Evolutionary conservation across 805 yeast species (phyloP).

Genomic region (Torulaspora microellipsoides): DNA sequence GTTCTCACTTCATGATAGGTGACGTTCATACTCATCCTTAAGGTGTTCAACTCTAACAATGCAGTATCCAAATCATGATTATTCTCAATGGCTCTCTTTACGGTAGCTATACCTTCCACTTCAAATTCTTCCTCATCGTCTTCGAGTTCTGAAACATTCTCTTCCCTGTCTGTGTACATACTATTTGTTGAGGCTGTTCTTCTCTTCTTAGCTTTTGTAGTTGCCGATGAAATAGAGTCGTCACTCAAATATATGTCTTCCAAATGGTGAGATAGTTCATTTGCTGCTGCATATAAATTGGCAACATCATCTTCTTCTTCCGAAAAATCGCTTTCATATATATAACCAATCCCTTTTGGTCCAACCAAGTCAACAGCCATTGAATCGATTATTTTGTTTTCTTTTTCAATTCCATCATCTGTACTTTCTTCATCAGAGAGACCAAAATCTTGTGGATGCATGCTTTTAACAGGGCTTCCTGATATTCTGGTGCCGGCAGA

Average conservation of each 20-base stretch:
- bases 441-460: slow-evolving; percentile 30
- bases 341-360: slow-evolving; percentile 35
- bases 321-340: slow-evolving; percentile 36
- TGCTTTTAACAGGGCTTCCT: slow-evolving; percentile 41
- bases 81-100: slow-evolving; percentile 85
- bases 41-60: slow-evolving; percentile 81
- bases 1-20: slow-evolving; percentile 86
- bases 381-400: slow-evolving; percentile 8
- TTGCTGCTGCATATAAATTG: slow-evolving; percentile 26
- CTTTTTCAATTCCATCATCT: slow-evolving; percentile 22
- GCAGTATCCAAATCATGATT: slow-evolving; percentile 95
- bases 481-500: slow-evolving; percentile 50
- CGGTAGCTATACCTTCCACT: slow-evolving; percentile 89
- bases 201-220: slow-evolving; percentile 43
- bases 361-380: slow-evolving; percentile 35
- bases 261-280: slow-evolving; percentile 42
- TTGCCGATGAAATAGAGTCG: slow-evolving; percentile 51
- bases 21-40: slow-evolving; percentile 97
- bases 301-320: slow-evolving; percentile 30
- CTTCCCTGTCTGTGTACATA: slow-evolving; percentile 43
- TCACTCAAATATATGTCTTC: slow-evolving; percentile 50
- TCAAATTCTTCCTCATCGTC: slow-evolving; percentile 71
- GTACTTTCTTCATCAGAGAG: slow-evolving; percentile 28
- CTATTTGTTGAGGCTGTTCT: slow-evolving; percentile 41
- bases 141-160: slow-evolving; percentile 40